A percentile compares a stretch with the other conserved stretches of the same genome.
Conservation (phyloP, 768 basidiomycete species). For the Trametes cubensis region DNA sequence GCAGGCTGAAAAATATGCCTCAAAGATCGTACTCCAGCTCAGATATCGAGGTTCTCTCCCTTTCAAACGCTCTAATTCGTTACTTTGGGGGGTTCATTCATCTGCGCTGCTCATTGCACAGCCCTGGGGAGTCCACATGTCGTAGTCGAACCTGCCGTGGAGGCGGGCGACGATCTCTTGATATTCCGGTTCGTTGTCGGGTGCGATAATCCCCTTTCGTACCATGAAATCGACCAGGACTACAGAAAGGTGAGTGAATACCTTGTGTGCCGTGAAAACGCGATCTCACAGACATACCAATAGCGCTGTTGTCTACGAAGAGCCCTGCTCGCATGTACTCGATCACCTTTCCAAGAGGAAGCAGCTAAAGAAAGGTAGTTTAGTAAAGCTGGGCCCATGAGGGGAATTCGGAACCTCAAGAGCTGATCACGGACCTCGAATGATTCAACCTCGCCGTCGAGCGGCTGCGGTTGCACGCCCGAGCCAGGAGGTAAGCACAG, state of each 20-base stretch:
- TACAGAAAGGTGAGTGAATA: conserved; percentile 31
- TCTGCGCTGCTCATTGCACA: no score
- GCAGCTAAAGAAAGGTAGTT: conserved; percentile 49
- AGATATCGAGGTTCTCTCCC: no score
- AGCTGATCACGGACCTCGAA: conserved; percentile 77
- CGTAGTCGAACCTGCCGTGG: conserved; percentile 72
- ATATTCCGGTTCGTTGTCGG: conserved; percentile 85
- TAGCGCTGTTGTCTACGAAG: conserved; percentile 93
- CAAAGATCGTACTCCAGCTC: no score
- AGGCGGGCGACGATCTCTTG: conserved; percentile 74
- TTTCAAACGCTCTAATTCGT: no score
- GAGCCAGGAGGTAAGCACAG: conserved; percentile 61
- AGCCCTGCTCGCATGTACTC: conserved; percentile 63
- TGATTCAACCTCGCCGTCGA: conserved; percentile 92
- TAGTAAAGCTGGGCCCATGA: not conserved
- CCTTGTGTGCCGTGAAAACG: not conserved
- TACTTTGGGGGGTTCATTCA: no score
- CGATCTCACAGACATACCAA: conserved; percentile 50
- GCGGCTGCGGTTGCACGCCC: conserved; percentile 63
- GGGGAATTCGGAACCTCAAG: no score
- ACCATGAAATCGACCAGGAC: conserved; percentile 91
- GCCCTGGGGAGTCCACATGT: conserved; percentile 31
- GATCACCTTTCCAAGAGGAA: conserved; percentile 64
- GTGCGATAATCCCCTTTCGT: conserved; percentile 80
- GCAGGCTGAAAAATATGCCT: no score